Base-by-base conservation (phyloP, 2,329 filamentous ascomycete species). In the Penicillium concentricum region DNA sequence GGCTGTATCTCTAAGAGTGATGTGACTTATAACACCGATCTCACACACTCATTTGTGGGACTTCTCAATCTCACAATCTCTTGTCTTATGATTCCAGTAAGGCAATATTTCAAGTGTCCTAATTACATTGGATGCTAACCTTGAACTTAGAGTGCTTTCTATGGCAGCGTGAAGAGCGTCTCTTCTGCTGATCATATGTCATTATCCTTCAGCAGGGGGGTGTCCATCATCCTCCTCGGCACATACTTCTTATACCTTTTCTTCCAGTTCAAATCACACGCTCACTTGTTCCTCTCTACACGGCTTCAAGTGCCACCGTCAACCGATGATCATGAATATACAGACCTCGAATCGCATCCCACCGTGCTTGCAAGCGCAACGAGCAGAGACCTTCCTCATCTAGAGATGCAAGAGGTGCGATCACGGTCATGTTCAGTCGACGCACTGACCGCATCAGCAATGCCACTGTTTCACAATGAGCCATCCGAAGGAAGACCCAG, bases 21-120 rank as follows among this genome's bases (percentile, higher is more conserved):
- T 77, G 91, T 95, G 83, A 86, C 95, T 57, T 96, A 96, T 77
- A 96, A 96, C 76, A 92, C 86, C 75, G 94, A 90, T 38, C 89
- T 95, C 54, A 95, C 91, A 0, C 91, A 96, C 72, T 94, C 94
- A 89, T 95, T 90, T 72, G 91, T 91, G 54, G 94, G 90, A 74
- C 81, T 96, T 67, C 82, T 96, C 63, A 93, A 90, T 77, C 75
- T 96, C 72, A 92, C 89, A 69, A 91, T 95, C 59, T 92, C 91
- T 76, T 95, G 91, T 78, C 80, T 96, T 26, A 82, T 96, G 45
- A 78, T 96, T n/a, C 91, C 91, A 2, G 88, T 89, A 76, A 45
- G 49, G 16, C 49, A 12, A 16, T 65, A 83, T 75, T 13, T 37
- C n/a, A 18, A 16, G 43, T 26, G 10, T 43, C 18, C 30, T 20